Evolutionary conservation across 2,329 filamentous ascomycete species (phyloP), one percentile per base, ranked within the genome.

Genomic region (Ophiostoma montium): DNA sequence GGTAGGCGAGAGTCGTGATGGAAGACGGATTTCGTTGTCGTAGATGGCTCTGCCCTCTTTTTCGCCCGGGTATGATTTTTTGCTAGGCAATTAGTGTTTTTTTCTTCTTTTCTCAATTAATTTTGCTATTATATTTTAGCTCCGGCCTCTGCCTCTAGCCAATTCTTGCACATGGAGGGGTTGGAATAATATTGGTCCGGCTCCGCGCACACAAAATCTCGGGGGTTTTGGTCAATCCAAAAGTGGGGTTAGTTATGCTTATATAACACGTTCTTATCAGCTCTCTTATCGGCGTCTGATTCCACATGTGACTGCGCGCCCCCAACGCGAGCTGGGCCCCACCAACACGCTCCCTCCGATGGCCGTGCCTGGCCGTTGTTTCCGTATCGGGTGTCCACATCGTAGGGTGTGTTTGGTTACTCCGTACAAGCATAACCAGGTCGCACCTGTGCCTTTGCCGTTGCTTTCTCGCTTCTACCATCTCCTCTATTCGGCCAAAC

Each of bases 241-340:
- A 16, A 10, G 5, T 30, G 5, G 44, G 45, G 27, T 11, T 3
- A 12, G 8, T 3, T 16, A 5, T 2, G 15, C 35, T 50, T 43
- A 23, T 30, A 10, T 46, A 46, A 46, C 13, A 36, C 16, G 21
- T 30, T 23, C 33, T 16, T 31, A 16, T 45, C 18, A 9, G 9
- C 5, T 9, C 9, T 49, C 2, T 15, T 13, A 21, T 5, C 12
- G 19, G 43, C 52, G 52, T 21, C 54, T 60, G 57, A 52, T 47
- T 2, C 55, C 15, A 65, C 39, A 57, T 59, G 57, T 51, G 63
- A 60, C 42, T 36, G 53, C 57, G 59, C 55, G 59, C 45, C 27
- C 12, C 9, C 15, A 48, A 55, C 56, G 60, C 41, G 48, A 41
- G 23, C 33, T 35, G 32, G 21, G 32, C 27, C 46, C 45, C 39